Percentiles rank a stretch among this genome's conserved stretches.
These are phyloP conservation scores for Arthrocladium fulminans DNA, from an alignment of 2,329 filamentous ascomycete genomes.

Conservation along the genomic window DNA sequence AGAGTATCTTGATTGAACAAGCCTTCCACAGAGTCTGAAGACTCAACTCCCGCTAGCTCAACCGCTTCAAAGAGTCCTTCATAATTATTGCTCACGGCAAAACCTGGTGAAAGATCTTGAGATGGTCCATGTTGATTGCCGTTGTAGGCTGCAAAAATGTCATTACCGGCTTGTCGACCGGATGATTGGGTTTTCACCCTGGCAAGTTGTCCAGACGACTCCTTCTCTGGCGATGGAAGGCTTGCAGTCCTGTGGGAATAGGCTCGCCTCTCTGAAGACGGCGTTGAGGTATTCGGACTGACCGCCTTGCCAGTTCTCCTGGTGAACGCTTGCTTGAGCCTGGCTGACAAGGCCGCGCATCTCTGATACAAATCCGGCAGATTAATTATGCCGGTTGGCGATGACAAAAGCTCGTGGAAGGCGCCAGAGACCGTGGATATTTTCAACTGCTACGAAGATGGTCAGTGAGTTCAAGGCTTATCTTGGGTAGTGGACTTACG, in stretches of 20 bases:
- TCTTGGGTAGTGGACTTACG: background rate
- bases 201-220: background rate
- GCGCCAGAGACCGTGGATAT: background rate
- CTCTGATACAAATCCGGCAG: background rate
- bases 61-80: slow-evolving; percentile 7
- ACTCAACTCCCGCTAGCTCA: background rate
- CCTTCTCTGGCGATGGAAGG: background rate
- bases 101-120: background rate
- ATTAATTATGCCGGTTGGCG: background rate
- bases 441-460: background rate
- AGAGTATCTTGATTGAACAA: background rate
- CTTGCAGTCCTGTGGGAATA: background rate
- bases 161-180: background rate
- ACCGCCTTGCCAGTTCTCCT: background rate
- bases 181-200: no score
- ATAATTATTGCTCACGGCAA: slow-evolving; percentile 1
- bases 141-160: background rate
- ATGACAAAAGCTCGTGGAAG: background rate
- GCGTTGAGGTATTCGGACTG: background rate
- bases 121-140: background rate
- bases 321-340: background rate
- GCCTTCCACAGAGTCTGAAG: slow-evolving; percentile 1
- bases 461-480: background rate
- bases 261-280: background rate
- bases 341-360: background rate